These are phyloP conservation scores for Schwanniomyces etchellsii DNA, from an alignment of 1,139 yeast genomes.

Conservation along the genomic window DNA sequence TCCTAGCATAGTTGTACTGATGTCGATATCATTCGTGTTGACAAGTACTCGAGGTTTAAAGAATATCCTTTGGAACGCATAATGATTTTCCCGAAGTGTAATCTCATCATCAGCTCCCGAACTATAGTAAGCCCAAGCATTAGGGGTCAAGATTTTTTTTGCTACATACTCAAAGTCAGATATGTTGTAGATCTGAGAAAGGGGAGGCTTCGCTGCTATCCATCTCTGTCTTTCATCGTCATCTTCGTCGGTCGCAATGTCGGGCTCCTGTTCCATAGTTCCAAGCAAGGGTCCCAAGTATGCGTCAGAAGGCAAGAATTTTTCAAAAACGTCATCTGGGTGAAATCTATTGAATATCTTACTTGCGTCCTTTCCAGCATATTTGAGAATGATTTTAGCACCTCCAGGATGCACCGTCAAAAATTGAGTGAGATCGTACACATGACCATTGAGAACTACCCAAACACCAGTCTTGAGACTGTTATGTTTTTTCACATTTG, in stretches of 20 bases:
- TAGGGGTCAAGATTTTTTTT: slow-evolving; percentile 55
- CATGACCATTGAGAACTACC: slow-evolving; percentile 23
- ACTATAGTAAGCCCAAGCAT: slow-evolving; percentile 83
- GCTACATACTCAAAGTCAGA: slow-evolving; percentile 75
- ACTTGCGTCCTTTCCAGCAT: slow-evolving; percentile 25
- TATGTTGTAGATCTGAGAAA: slow-evolving; percentile 21
- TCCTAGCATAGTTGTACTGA: slow-evolving; percentile 49
- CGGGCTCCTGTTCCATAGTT: slow-evolving; percentile 12
- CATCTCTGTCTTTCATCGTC: slow-evolving; percentile 3
- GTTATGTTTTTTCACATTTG: slow-evolving; percentile 10
- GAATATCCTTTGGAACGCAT: slow-evolving; percentile 73
- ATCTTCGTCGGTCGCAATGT: slow-evolving; percentile 9
- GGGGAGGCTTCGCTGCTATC: slow-evolving; percentile 21
- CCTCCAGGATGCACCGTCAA: slow-evolving; percentile 24
- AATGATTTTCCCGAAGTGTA: slow-evolving; percentile 75
- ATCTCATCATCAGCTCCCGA: slow-evolving; percentile 89
- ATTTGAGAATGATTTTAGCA: slow-evolving; percentile 15
- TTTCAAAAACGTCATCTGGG: slow-evolving; percentile 10
- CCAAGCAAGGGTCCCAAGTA: slow-evolving; percentile 14
- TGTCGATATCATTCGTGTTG: slow-evolving; percentile 49
- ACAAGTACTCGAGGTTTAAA: slow-evolving; percentile 73
- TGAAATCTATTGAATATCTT: slow-evolving; percentile 13
- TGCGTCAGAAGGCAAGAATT: slow-evolving; percentile 7
- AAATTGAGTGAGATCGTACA: slow-evolving; percentile 24
- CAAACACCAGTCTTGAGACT: slow-evolving; percentile 13